Evolutionary conservation across 129 eudicot species (phyloP), one percentile per base, ranked within the genome.

Genomic region (Ambrosia trifida): DNA sequence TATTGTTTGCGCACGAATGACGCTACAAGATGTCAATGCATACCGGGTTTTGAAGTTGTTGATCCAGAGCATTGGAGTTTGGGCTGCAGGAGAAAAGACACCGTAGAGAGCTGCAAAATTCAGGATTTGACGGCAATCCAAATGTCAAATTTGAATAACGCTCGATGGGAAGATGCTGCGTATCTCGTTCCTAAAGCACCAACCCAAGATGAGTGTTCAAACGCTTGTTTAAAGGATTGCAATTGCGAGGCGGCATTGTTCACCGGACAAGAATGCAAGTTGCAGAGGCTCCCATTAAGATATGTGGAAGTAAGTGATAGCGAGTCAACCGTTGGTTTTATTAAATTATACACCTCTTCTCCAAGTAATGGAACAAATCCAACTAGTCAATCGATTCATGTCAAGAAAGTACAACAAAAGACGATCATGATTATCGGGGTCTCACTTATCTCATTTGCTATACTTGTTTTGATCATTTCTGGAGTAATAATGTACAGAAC

Each of bases 261-360:
- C 73, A 62, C 57, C 16, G 71, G 64, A 2, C 35, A 33, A 11
- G 14, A 11, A 18, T 80, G 87, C 74, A 52, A 2, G 69, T 53
- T 59, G 77, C 80, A 76, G 61, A 68, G 68, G 73, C 80, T 84
- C 38, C 88, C 85, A 17, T 14, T 84, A 36, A 76, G 78, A 64
- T 83, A 35, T 35, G 14, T 76, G 5, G 50, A 17, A 46, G 40
- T 56, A 41, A 17, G 2, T 28, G 38, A 31, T 2, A 13, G 0
- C 4, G 69, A 11, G 30, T 17, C 51, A 2, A 45, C 20, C 57
- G 52, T 76, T 14, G 80, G 69, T 5, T 66, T 58, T 32, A 45
- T 76, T 12, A 66, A 76, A 57, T 19, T 56, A 6, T 44, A 45
- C 13, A 7, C 47, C 16, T 56, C 74, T 44, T 66, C 71, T 62